phyloP scores from a whole-genome alignment of 2,329 filamentous ascomycete species.

The Alternaria novae-zelandiae region DNA sequence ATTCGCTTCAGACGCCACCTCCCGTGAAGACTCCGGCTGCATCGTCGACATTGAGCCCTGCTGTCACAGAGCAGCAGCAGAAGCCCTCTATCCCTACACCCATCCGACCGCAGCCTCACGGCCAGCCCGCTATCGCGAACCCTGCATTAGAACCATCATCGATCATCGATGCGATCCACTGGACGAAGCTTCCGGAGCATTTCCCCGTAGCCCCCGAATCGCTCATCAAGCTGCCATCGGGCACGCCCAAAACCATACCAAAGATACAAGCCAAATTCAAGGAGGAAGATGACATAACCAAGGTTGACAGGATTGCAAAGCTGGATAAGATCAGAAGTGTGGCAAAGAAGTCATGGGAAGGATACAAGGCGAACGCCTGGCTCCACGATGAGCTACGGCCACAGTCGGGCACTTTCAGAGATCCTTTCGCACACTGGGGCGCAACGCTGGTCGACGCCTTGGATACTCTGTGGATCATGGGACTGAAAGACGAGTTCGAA shows the following conservation, averaged over 20 bases:
- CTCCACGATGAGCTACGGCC: constrained; percentile 86
- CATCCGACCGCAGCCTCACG: constrained; percentile 16
- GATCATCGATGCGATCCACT: constrained; percentile 61
- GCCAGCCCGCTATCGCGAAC: constrained; percentile 20
- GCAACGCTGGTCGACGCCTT: constrained; percentile 81
- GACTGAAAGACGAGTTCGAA: constrained; percentile 68
- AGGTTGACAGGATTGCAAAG: constrained; percentile 66
- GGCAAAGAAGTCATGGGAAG: constrained; percentile 79
- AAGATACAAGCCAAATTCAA: constrained; percentile 77
- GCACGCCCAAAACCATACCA: constrained; percentile 72
- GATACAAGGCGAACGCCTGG: constrained; percentile 82
- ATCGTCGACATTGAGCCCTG: constrained; percentile 18
- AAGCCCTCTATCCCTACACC: constrained; percentile 28
- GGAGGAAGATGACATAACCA: constrained; percentile 62
- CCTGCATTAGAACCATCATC: constrained; percentile 27
- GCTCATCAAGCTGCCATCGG: constrained; percentile 77
- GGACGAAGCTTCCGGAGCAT: constrained; percentile 75
- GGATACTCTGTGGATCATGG: constrained; percentile 78
- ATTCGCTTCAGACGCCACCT: constrained; percentile 36
- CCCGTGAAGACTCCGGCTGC: constrained; percentile 28
- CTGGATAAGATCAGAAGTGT: constrained; percentile 73
- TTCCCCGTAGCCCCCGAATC: constrained; percentile 77
- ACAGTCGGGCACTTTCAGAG: constrained; percentile 68
- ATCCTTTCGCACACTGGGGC: constrained; percentile 92
- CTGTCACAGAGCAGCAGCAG: constrained; percentile 12